Base-by-base conservation (phyloP, 2,329 filamentous ascomycete genomes). In the Sporothrix euskadiensis region DNA sequence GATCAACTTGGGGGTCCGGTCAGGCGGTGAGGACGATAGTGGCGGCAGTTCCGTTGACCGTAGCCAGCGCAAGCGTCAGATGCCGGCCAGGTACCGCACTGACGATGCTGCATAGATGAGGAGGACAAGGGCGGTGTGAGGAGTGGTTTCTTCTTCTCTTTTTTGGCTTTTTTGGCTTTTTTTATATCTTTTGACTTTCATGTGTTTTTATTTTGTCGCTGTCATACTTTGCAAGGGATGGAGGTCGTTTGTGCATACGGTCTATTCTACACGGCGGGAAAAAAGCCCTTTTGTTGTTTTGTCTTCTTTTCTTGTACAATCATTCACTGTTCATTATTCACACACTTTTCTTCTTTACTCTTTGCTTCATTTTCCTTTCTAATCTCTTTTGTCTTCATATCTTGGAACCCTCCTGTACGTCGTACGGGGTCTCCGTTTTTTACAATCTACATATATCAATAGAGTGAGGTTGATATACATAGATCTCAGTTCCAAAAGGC, bases 51-150 rank as follows among this genome's bases (percentile, higher is more conserved):
- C 72, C 0, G 61, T 66, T 8, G 73, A 75, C n/a, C 72, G 73
- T 39, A 73, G 73, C 69, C 75, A 70, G 71, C 73, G 76, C 22
- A 73, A 66, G 39, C 66, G 76, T 44, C 73, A 76, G 66, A 73
- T 72, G 73, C 76, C 76, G 4, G 74, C 69, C 0, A 73, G 76
- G n/a, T 77, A 75, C 57, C 75, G 74, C 1, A 41, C 32, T 0
- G 75, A 74, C 1, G 56, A 44, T 3, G 54, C 22, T 14, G 14
- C 47, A 19, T 59, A 57, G 44, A 32, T 8, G 26, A 26, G 26
- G 26, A 26, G 16, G 71, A 32, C 16, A 5, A 47, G 26, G 16
- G 4, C 12, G 9, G 35, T 22, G 59, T 30, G 1, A 12, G 30
- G 30, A 35, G 8, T 52, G 69, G 7, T 3, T 4, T 32, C 8